Conservation (phyloP, 768 basidiomycete genomes). For the Mycena venus region DNA sequence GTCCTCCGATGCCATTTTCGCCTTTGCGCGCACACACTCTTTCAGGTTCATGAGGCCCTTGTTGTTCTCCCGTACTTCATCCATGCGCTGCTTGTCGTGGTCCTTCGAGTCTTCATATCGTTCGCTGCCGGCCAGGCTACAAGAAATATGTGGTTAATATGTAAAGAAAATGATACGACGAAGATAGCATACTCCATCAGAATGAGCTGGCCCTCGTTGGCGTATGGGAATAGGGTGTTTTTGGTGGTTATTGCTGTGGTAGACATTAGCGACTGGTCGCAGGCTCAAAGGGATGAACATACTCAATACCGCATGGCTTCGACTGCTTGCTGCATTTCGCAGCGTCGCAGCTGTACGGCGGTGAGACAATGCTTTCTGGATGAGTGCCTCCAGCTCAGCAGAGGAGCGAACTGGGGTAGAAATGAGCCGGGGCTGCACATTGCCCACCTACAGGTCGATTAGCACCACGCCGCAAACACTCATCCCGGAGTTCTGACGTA, state of each 20-base stretch:
- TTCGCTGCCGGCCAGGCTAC: constrained; percentile 51
- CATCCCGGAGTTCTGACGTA: constrained; percentile 5
- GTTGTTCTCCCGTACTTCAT: constrained; percentile 51
- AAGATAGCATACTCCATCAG: constrained; percentile 47
- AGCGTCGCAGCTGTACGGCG: constrained; percentile 47
- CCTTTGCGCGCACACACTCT: constrained; percentile 53
- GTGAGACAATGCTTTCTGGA: constrained; percentile 41
- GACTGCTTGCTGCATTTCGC: constrained; percentile 47
- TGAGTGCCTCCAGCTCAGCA: constrained; percentile 47
- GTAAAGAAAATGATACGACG: too few species aligned
- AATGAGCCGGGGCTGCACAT: constrained; percentile 46
- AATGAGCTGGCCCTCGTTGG: constrained; percentile 50
- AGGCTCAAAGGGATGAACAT: too few species aligned
- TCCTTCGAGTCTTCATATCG: constrained; percentile 52
- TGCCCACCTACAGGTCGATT: constrained; percentile 31
- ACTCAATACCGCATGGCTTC: constrained; percentile 51
- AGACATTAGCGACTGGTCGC: too few species aligned
- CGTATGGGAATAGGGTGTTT: constrained; percentile 48
- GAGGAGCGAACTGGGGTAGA: constrained; percentile 41
- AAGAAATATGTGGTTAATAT: too few species aligned
- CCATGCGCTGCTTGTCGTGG: constrained; percentile 51
- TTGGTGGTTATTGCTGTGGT: constrained; percentile 46
- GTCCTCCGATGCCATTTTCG: constrained; percentile 49
- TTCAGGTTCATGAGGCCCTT: constrained; percentile 52
- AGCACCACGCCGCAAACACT: background rate